Evolutionary conservation across 306 rosid species (phyloP), one percentile per base, ranked within the genome.

Genomic region (Vigna angularis): DNA sequence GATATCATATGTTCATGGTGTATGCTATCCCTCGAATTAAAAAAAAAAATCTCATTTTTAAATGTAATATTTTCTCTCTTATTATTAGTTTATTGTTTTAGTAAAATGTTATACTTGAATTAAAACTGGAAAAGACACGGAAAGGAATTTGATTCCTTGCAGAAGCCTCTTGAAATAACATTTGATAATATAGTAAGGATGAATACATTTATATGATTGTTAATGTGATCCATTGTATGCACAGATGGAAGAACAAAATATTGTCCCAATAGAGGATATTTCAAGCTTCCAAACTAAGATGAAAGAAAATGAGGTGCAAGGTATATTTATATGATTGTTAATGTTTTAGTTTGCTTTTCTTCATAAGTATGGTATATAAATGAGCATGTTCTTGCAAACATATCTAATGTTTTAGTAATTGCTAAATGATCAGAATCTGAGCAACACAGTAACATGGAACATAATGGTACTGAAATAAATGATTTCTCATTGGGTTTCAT

Each of bases 211-310:
- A 59, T 30, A 59, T 59, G 22, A 7, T 56, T 81, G 12, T 53
- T 66, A 30, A 45, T 30, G 11, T 79, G n/a, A 15, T 18, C 45
- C 15, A 2, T 62, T 62, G 67, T 10, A 61, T 10, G 20, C 8
- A 34, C 84, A 94, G 98, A 87, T 72, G 81, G 97, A 89, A 74
- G 93, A 92, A 51, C 93, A 82, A 73, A 92, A 89, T 85, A 53
- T 90, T 73, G 85, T 92, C 51, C 92, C 96, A 5, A 82, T 89
- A 16, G 89, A 92, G 78, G 86, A 86, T 69, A 86, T 89, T 68
- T 79, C 94, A 49, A 71, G 82, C 81, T 89, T 85, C 76, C 96
- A 75, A 66, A 67, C 70, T 32, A 79, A 30, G 50, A 86, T 81
- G 67, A 89, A 87, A 44, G 88, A 84, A 45, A 76, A 80, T 56